Base-by-base conservation (phyloP, 306 rosid species). In the Citrullus amarus region DNA sequence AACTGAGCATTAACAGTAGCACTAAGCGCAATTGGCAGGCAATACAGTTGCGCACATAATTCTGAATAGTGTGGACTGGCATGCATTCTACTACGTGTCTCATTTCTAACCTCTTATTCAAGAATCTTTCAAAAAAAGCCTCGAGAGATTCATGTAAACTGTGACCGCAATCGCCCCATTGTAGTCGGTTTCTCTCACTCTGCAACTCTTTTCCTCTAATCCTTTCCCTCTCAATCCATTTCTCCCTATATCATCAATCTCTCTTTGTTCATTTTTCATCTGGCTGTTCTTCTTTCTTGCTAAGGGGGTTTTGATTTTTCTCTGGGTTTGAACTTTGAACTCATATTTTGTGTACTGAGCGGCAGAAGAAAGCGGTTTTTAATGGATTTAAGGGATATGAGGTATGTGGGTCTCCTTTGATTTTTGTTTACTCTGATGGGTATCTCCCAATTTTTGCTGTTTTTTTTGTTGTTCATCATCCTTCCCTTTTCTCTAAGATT, bases 31-130 rank as follows among this genome's bases (percentile, higher is more conserved):
- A 50, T 72, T 72, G n/a, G 59, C 60, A 72, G 77, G 60, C 51
- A 16, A 71, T 30, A 20, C 56, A 12, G 56, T 44, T 38, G 80
- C 11, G 30, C 54, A 63, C 56, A 36, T 46, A 25, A 62, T 32
- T 63, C 58, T 28, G 55, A 76, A 75, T 16, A 38, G 53, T 36
- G 48, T 43, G 81, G 73, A 76, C 39, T 79, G 93, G 88, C 83
- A 80, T 80, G 79, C 38, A 82, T 76, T 51, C 30, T 63, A 66
- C 87, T 87, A 89, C 96, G 98, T 90, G 97, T 93, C 85, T 28
- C 3, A 10, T 61, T 39, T 55, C 70, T 4, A 71, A 70, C 98
- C 98, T 89, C 85, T 62, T 75, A 75, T 73, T 61, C 46, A 48
- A 60, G 86, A 85, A 81, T 88, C 86, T 81, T 38, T 67, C 22